Conservation (phyloP, 2,329 filamentous ascomycete species). For the Ophiostoma ips region DNA sequence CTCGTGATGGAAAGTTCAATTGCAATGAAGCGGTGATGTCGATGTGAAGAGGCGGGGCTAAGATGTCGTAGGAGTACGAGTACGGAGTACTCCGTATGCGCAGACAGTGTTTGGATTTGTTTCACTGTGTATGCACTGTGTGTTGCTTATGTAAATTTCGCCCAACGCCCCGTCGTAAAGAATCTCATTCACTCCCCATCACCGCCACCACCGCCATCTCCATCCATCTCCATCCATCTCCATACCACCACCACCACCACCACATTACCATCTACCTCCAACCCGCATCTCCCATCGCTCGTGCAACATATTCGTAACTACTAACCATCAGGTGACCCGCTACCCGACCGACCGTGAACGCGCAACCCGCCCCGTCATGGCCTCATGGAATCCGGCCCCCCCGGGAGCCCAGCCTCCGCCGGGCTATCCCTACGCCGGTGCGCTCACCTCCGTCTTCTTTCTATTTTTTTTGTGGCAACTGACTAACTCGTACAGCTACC, state of each 20-base stretch:
- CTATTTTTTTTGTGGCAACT: neutral
- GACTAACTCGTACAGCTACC: slow-evolving; percentile 17
- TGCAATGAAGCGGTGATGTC: no score
- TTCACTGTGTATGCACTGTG: no score
- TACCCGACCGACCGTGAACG: neutral
- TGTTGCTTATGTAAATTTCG: neutral
- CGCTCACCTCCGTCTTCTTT: neutral
- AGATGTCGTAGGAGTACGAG: no score
- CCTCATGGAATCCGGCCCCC: slow-evolving; percentile 10
- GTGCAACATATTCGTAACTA: slow-evolving; percentile 13
- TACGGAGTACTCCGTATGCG: no score
- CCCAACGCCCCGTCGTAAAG: neutral
- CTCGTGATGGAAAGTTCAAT: no score
- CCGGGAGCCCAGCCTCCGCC: slow-evolving; percentile 18
- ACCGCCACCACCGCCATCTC: neutral
- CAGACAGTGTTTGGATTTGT: neutral
- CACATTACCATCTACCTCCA: neutral
- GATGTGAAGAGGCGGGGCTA: no score
- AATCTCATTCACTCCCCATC: neutral
- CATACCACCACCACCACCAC: neutral
- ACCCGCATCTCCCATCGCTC: neutral
- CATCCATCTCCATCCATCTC: neutral
- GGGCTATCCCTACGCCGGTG: slow-evolving; percentile 12
- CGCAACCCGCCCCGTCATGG: slow-evolving; percentile 6
- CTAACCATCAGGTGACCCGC: slow-evolving; percentile 11